Base-by-base conservation (phyloP, 2,329 filamentous ascomycete genomes). In the Lachnellula suecica region DNA sequence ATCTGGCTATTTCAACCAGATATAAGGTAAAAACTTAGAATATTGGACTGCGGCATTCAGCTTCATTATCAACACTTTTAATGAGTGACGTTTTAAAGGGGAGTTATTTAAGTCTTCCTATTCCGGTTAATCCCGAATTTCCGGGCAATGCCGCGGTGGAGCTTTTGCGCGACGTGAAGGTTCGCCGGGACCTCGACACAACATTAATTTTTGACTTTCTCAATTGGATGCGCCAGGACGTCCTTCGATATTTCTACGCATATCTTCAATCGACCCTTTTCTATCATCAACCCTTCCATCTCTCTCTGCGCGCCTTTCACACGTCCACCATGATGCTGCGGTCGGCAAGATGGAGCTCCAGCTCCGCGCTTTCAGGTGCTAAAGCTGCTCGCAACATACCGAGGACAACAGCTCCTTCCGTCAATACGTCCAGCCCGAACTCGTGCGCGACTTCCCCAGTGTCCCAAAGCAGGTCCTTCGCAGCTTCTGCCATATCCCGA, bases 241-340 rank as follows among this genome's bases (percentile, higher is more conserved):
- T n/a, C n/a, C n/a, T n/a, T n/a, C n/a, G n/a, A n/a, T n/a, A n/a
- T n/a, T n/a, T 25, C 35, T 34, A 34, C 11, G 27, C 13, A 7
- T 6, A 44, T 13, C 37, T 44, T 49, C 43, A 57, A 57, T 57
- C 54, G 52, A 31, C 49, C 19, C 13, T n/a, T 44, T 55, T 24
- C 22, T 48, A 22, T 31, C 7, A 17, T 44, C 47, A 41, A 46
- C 43, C 47, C 20, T 40, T 40, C 42, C 27, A 40, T 8, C 15
- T 31, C 29, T n/a, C n/a, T n/a, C 29, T 31, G 29, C 29, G 29
- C 20, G 13, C 20, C 13, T 43, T 22, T 2, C 22, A 24, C 43
- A 54, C 29, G 27, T 60, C 25, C 43, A 54, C 29, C 29, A 61
- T 57, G 41, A 64, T 63, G 61, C 53, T 63, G 41, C 62, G 61